A percentile compares a stretch with the other conserved stretches of the same genome.
phyloP scores from a whole-genome alignment of 495 filamentous ascomycete species.

The Hypoxylon rickii region DNA sequence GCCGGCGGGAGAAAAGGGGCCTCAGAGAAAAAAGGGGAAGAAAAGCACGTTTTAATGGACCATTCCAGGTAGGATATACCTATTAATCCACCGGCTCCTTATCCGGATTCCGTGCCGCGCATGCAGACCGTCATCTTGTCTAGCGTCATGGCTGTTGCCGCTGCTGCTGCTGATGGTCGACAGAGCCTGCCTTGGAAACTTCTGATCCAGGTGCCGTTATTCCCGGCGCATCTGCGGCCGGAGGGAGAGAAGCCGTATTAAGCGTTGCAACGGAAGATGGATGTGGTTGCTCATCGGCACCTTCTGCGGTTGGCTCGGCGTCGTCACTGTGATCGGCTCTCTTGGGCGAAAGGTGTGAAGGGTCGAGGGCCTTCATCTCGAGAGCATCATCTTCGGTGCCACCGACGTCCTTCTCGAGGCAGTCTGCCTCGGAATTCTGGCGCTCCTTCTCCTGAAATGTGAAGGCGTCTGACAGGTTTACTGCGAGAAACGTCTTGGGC shows the following conservation, averaged over 20 bases:
- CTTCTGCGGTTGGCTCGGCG: conserved; percentile 8
- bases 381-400: conserved; percentile 34
- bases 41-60: conserved; percentile 6
- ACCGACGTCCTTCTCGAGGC: conserved; percentile 33
- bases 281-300: conserved; percentile 23
- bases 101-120: conserved; percentile 34
- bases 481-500: conserved; percentile 88
- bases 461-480: conserved; percentile 80
- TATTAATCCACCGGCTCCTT: conserved; percentile 34
- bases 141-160: conserved; percentile 26
- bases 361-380: conserved; percentile 34
- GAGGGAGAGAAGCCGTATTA: conserved; percentile 32
- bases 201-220: conserved; percentile 26
- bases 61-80: conserved; percentile 13
- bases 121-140: conserved; percentile 30
- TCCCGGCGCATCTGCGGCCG: conserved; percentile 33
- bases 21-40: conserved; percentile 7
- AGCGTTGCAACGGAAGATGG: conserved; percentile 31
- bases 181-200: conserved; percentile 16
- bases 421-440: conserved; percentile 43
- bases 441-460: conserved; percentile 57
- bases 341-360: conserved; percentile 12
- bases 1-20: conserved; percentile 21
- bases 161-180: conserved; percentile 19
- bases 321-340: conserved; percentile 26